Evolutionary conservation across 192 early-diverging fungal species (phyloP).

Genomic region (Polychytrium aggregatum): DNA sequence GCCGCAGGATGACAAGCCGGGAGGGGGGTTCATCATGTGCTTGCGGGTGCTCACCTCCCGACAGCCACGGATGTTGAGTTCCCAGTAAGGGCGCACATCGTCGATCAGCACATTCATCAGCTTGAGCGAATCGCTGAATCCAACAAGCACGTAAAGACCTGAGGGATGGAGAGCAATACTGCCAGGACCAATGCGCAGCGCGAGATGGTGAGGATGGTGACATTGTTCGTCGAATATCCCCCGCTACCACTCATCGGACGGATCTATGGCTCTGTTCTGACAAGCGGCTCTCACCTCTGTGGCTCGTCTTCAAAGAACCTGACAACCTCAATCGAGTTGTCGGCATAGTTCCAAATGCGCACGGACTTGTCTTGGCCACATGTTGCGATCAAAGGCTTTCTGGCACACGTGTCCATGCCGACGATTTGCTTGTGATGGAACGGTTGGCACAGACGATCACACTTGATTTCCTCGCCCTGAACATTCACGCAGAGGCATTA

Average conservation of each 20-base stretch:
- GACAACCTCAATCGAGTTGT: slow-evolving; percentile 38
- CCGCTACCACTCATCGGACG: no score
- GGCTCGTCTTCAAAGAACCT: slow-evolving; percentile 41
- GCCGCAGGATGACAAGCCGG: background rate
- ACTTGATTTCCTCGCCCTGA: slow-evolving; percentile 33
- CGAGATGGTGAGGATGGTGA: no score
- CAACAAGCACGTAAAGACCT: slow-evolving; percentile 44
- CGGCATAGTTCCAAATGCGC: slow-evolving; percentile 53
- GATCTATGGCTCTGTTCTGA: no score
- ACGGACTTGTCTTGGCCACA: slow-evolving; percentile 42
- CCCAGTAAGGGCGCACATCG: slow-evolving; percentile 45
- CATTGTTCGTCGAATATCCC: no score
- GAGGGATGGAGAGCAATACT: slow-evolving; percentile 45
- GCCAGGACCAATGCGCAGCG: no score
- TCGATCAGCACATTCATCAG: slow-evolving; percentile 47
- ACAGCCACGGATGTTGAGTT: slow-evolving; percentile 33
- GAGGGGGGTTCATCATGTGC: background rate
- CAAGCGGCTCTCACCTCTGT: no score
- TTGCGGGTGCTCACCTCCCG: slow-evolving; percentile 29
- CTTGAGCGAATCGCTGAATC: slow-evolving; percentile 37
- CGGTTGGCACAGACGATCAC: slow-evolving; percentile 27
- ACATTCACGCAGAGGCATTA: no score
- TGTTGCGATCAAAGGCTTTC: slow-evolving; percentile 48
- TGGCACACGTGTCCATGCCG: slow-evolving; percentile 38
- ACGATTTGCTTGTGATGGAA: slow-evolving; percentile 37